Evolutionary conservation across 2,329 filamentous ascomycete genomes (phyloP).

Genomic region (Stenocarpella maydis): DNA sequence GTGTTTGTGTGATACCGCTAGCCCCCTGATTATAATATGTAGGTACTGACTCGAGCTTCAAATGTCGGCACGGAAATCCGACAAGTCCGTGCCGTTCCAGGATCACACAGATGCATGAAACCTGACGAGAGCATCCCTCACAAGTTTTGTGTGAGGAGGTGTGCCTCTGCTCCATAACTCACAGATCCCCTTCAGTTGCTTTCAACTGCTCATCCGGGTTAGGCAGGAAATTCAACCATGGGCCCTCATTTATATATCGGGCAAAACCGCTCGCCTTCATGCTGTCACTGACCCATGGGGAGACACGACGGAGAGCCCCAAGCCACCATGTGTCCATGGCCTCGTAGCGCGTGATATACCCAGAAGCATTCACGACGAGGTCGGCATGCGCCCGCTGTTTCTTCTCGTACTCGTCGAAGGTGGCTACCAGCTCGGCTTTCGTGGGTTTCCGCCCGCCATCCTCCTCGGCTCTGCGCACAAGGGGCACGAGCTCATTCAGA

Average conservation of each 20-base stretch:
- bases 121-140: neutral
- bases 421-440: constrained; percentile 32
- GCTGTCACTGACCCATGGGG: constrained; percentile 30
- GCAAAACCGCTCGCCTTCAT: constrained; percentile 24
- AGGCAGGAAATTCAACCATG: constrained; percentile 22
- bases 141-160: neutral
- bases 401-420: constrained; percentile 37
- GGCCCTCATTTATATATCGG: constrained; percentile 6
- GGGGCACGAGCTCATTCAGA: constrained; percentile 36
- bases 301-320: constrained; percentile 12
- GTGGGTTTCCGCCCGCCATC: constrained; percentile 13
- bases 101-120: neutral
- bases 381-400: constrained; percentile 38
- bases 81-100: neutral
- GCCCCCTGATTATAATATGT: neutral
- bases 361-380: constrained; percentile 35
- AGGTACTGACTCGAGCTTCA: constrained; percentile 6
- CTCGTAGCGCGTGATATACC: constrained; percentile 40
- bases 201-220: neutral
- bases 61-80: neutral
- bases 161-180: neutral
- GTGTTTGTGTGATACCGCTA: no score
- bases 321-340: constrained; percentile 40
- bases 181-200: neutral
- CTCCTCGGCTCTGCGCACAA: constrained; percentile 29